Evolutionary conservation across 1,284 basidiomycete species (phyloP).

Genomic region (Cryptococcus depauperatus): DNA sequence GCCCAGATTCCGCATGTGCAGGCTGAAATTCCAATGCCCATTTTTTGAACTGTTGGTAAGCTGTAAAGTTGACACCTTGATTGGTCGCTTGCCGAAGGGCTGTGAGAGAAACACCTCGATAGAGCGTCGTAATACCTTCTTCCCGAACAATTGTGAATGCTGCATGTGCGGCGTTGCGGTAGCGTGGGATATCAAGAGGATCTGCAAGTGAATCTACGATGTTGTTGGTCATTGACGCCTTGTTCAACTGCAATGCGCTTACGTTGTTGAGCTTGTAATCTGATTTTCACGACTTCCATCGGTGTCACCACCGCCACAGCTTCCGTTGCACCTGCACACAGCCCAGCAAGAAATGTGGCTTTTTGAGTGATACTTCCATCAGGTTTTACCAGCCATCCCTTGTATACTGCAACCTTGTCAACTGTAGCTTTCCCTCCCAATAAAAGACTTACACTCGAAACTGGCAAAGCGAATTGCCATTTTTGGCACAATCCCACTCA

Average conservation of each 20-base stretch:
- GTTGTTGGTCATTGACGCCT: conserved; percentile 21
- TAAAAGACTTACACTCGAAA: conserved; percentile 59
- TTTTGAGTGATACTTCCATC: conserved; percentile 30
- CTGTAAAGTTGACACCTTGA: conserved; percentile 97
- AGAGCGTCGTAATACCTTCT: conserved; percentile 78
- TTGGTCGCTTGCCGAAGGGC: conserved; percentile 96
- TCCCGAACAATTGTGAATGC: conserved; percentile 92
- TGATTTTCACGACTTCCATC: conserved; percentile 99
- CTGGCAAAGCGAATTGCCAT: conserved; percentile 99
- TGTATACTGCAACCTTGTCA: conserved; percentile 56
- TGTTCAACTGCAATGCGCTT: conserved; percentile 24
- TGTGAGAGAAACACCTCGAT: conserved; percentile 87
- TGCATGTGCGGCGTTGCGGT: conserved; percentile 90
- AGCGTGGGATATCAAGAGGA: conserved; percentile 85
- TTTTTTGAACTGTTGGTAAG: conserved; percentile 94
- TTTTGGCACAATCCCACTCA: conserved; percentile 96
- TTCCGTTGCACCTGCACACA: conserved; percentile 89
- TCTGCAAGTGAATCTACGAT: conserved; percentile 75
- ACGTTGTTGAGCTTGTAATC: conserved; percentile 90
- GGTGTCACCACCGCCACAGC: conserved; percentile 92
- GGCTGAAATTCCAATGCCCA: conserved; percentile 70
- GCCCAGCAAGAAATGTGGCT: conserved; percentile 60
- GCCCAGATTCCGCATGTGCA: conserved; percentile 49
- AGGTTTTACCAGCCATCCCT: conserved; percentile 58
- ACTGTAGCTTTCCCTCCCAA: background rate